Evolutionary conservation across 2,329 filamentous ascomycete species (phyloP).

Genomic region (Talaromyces sp.): DNA sequence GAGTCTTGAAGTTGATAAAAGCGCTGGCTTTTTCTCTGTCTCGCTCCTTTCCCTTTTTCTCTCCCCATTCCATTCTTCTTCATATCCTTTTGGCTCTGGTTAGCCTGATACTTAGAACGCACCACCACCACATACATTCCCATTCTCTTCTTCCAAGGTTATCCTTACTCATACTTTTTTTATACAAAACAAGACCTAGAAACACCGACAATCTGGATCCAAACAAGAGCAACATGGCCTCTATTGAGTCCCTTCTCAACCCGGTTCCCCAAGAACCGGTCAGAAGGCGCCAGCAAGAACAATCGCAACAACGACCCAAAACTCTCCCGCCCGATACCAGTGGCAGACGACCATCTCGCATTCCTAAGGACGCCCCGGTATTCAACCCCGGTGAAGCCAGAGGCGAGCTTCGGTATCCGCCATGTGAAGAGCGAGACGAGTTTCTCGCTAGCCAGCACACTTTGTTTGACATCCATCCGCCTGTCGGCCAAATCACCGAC

Average conservation of each 20-base stretch:
- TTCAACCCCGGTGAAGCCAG: conserved; percentile 59
- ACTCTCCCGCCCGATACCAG: background rate
- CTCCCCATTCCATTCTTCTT: background rate
- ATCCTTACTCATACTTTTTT: background rate
- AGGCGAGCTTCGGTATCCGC: conserved; percentile 67
- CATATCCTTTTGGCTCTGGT: background rate
- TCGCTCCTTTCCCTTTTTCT: background rate
- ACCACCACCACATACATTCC: background rate
- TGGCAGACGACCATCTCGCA: conserved; percentile 37
- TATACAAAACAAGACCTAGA: background rate
- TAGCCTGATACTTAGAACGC: background rate
- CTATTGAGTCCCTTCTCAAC: conserved; percentile 13
- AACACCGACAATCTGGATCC: background rate
- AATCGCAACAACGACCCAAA: background rate
- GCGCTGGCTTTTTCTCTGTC: background rate
- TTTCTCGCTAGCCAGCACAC: conserved; percentile 55
- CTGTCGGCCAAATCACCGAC: conserved; percentile 52
- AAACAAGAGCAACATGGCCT: conserved; percentile 5
- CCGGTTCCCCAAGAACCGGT: background rate
- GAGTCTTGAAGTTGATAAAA: background rate
- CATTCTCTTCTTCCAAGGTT: background rate
- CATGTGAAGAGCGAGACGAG: conserved; percentile 62
- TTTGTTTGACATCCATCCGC: conserved; percentile 61
- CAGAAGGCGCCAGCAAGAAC: background rate
- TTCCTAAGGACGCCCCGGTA: conserved; percentile 61